Evolutionary conservation across 192 early-diverging fungal genomes (phyloP).

Genomic region (Coemansia sp.): DNA sequence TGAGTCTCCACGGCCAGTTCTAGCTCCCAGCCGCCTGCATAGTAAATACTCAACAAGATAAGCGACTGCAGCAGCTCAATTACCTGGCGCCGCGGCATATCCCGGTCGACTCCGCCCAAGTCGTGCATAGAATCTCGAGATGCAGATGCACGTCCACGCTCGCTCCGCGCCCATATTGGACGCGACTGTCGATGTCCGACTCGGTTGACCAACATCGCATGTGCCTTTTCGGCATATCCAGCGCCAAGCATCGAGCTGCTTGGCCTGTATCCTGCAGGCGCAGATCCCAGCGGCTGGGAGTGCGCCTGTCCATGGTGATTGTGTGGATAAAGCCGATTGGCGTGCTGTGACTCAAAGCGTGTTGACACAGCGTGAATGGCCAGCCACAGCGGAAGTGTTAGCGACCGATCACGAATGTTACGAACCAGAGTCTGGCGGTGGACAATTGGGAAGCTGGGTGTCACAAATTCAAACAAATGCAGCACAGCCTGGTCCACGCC

Average conservation of each 20-base stretch:
- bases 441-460: slow-evolving; percentile 38
- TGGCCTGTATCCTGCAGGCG: background rate
- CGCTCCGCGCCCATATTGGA: slow-evolving; percentile 16
- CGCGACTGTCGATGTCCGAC: slow-evolving; percentile 28
- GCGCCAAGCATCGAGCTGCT: slow-evolving; percentile 21
- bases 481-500: slow-evolving; percentile 53
- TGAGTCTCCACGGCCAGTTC: slow-evolving; percentile 43
- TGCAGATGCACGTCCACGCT: slow-evolving; percentile 21
- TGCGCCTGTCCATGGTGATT: slow-evolving; percentile 3
- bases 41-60: slow-evolving; percentile 42
- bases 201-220: slow-evolving; percentile 38
- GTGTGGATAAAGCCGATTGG: background rate
- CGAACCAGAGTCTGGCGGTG: slow-evolving; percentile 50
- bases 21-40: slow-evolving; percentile 37
- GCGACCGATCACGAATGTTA: slow-evolving; percentile 35
- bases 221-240: slow-evolving; percentile 45
- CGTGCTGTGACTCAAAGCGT: slow-evolving; percentile 32
- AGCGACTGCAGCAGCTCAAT: slow-evolving; percentile 47
- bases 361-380: slow-evolving; percentile 50
- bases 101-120: slow-evolving; percentile 11
- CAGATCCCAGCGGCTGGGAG: background rate
- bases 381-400: slow-evolving; percentile 50
- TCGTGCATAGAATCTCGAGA: slow-evolving; percentile 14
- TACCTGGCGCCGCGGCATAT: slow-evolving; percentile 27
- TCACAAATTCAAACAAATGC: slow-evolving; percentile 39